These are phyloP conservation scores for Teratosphaeria gauchensis DNA, from an alignment of 2,329 filamentous ascomycete genomes.

Conservation along the genomic window DNA sequence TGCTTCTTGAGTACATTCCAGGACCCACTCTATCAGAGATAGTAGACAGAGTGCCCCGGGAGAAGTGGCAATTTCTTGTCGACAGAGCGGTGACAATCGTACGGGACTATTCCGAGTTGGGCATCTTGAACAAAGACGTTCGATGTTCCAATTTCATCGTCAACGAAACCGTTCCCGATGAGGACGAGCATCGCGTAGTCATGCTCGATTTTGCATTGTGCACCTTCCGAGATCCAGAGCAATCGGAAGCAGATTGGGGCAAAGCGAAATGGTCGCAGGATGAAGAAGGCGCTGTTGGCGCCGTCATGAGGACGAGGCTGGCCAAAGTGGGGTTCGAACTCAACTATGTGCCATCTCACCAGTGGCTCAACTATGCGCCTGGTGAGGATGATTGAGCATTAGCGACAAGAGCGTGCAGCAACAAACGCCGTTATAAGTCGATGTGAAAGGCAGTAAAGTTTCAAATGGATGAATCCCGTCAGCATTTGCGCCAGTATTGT, in stretches of 20 bases:
- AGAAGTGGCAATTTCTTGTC: neutral
- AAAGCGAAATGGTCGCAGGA: neutral
- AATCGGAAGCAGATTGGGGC: neutral
- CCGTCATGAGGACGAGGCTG: neutral
- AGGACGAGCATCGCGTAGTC: neutral
- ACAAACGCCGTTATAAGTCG: too few species aligned
- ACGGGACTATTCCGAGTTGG: neutral
- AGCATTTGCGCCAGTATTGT: too few species aligned
- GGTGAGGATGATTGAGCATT: neutral
- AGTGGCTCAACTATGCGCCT: neutral
- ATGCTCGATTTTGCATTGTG: neutral
- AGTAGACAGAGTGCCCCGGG: neutral
- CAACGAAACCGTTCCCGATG: neutral
- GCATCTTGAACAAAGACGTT: neutral
- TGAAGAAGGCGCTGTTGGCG: neutral
- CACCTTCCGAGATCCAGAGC: neutral
- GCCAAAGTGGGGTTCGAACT: neutral
- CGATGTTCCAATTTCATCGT: neutral
- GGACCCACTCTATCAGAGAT: neutral
- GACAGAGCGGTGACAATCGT: neutral
- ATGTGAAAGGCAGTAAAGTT: too few species aligned
- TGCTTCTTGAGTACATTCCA: neutral
- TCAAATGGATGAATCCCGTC: too few species aligned
- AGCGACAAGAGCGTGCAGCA: too few species aligned
- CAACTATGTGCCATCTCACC: neutral